Conservation (phyloP, 495 filamentous ascomycete genomes). For the Xylaria nigripes region DNA sequence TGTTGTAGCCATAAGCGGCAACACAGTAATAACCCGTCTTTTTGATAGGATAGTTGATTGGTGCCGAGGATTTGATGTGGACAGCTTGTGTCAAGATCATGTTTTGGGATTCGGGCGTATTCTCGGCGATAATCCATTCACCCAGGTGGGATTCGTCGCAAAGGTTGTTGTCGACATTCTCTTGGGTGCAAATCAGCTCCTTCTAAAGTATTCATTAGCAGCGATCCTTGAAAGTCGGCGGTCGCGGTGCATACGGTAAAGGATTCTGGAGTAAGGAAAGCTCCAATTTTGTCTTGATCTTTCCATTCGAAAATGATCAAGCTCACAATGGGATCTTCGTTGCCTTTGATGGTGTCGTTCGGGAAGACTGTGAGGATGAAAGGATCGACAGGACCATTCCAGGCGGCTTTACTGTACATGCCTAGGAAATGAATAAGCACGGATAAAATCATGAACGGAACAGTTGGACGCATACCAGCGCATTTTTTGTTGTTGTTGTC, state of each 20-base stretch:
- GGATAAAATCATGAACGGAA: neutral
- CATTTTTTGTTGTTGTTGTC: conserved; percentile 78
- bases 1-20: conserved; percentile 58
- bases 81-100: conserved; percentile 70
- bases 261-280: conserved; percentile 23
- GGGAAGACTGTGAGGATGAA: conserved; percentile 80
- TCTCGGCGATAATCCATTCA: conserved; percentile 71
- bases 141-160: conserved; percentile 72
- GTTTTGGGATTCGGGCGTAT: conserved; percentile 62
- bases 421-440: conserved; percentile 36
- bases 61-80: conserved; percentile 64
- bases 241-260: conserved; percentile 18
- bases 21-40: conserved; percentile 97
- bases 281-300: conserved; percentile 73
- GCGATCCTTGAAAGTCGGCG: neutral
- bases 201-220: conserved; percentile 36
- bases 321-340: conserved; percentile 67
- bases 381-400: conserved; percentile 83
- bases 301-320: conserved; percentile 92
- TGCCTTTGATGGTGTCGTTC: conserved; percentile 44
- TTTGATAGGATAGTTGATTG: conserved; percentile 72
- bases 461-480: conserved; percentile 39
- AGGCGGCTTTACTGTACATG: conserved; percentile 88
- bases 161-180: conserved; percentile 53
- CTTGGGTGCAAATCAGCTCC: conserved; percentile 67